phyloP scores from a whole-genome alignment of 805 yeast species.

The Saccharomycopsis babjevae region DNA sequence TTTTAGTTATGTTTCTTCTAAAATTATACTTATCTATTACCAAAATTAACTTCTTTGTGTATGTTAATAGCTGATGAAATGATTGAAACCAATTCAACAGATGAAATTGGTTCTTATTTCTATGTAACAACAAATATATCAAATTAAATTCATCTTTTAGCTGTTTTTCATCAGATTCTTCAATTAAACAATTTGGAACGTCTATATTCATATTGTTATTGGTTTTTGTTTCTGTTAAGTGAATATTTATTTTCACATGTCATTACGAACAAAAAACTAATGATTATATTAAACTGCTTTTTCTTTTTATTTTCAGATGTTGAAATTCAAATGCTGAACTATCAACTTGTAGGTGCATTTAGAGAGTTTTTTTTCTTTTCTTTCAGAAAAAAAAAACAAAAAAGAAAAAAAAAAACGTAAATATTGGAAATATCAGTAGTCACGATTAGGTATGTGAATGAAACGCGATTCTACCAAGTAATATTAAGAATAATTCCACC shows the following conservation, averaged over 20 bases:
- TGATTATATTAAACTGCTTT: too few species aligned
- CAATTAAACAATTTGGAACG: not conserved
- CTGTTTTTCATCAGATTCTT: not conserved
- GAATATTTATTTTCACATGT: too few species aligned
- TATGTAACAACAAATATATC: slow-evolving; percentile 38
- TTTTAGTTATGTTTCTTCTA: not conserved
- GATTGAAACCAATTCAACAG: slow-evolving; percentile 42
- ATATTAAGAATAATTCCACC: too few species aligned
- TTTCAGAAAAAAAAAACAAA: not conserved
- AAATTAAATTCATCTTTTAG: slow-evolving; percentile 30
- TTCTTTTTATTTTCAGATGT: too few species aligned
- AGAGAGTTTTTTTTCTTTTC: not conserved
- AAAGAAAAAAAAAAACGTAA: not conserved
- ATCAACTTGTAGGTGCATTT: not conserved
- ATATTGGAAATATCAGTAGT: too few species aligned
- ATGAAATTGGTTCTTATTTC: slow-evolving; percentile 44
- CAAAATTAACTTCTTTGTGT: not conserved
- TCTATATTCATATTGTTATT: not conserved
- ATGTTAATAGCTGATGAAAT: slow-evolving; percentile 36
- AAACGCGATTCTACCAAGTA: too few species aligned
- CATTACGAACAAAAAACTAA: too few species aligned
- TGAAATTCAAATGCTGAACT: too few species aligned
- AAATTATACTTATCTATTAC: not conserved
- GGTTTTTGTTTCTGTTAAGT: too few species aligned
- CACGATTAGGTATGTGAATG: too few species aligned